Evolutionary conservation across 2,329 filamentous ascomycete species (phyloP).

Genomic region (Pleoardoris graminearum): DNA sequence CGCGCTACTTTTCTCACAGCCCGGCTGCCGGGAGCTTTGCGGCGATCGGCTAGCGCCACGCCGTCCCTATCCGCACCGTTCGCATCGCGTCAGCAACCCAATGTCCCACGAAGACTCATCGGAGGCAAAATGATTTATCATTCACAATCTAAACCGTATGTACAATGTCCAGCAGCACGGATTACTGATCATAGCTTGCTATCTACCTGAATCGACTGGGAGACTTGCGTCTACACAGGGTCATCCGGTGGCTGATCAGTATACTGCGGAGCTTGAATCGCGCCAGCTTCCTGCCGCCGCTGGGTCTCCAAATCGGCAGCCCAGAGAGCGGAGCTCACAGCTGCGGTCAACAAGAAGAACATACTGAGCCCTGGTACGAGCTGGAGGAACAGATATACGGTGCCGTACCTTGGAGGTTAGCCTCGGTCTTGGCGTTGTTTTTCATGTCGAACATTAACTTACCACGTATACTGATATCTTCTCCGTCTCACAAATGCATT

Average conservation of each 20-base stretch:
- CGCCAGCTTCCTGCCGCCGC: conserved; percentile 30
- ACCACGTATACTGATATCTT: conserved; percentile 85
- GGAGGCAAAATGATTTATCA: background rate
- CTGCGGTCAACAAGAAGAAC: conserved; percentile 87
- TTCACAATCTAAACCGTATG: background rate
- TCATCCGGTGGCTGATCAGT: conserved; percentile 33
- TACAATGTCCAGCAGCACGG: background rate
- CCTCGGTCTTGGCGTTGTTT: background rate
- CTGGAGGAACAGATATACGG: conserved; percentile 79
- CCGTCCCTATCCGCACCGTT: conserved; percentile 8
- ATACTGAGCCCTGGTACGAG: conserved; percentile 91
- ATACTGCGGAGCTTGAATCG: conserved; percentile 27
- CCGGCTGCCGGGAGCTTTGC: conserved; percentile 30
- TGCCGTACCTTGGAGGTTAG: conserved; percentile 68
- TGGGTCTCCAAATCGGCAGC: conserved; percentile 70
- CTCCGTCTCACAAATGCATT: conserved; percentile 69
- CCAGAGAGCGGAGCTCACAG: conserved; percentile 85
- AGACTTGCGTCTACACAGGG: conserved; percentile 16
- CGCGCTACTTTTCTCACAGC: conserved; percentile 22
- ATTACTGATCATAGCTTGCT: conserved; percentile 11
- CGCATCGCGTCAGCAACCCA: background rate
- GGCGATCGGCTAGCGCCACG: conserved; percentile 29
- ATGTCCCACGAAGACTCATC: conserved; percentile 2
- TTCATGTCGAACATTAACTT: conserved; percentile 11
- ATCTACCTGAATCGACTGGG: background rate